These are phyloP conservation scores for Thelonectria discophora DNA, from an alignment of 2,329 filamentous ascomycete species.

Conservation along the genomic window DNA sequence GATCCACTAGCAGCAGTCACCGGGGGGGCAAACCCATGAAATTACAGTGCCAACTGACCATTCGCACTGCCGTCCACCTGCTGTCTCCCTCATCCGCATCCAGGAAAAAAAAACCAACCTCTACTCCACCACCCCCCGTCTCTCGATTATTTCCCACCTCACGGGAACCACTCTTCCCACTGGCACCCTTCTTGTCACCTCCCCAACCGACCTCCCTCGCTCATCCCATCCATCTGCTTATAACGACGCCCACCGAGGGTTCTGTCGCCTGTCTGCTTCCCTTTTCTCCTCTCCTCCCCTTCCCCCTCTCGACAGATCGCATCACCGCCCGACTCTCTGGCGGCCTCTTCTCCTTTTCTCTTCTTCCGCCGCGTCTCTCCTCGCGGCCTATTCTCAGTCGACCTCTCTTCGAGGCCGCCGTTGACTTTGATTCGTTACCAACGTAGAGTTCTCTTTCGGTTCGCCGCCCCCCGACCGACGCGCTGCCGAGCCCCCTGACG, in stretches of 20 bases:
- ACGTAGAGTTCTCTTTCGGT: conserved; percentile 11
- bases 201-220: conserved; percentile 7
- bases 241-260: conserved; percentile 29
- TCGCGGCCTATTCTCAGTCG: conserved; percentile 1
- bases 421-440: background rate
- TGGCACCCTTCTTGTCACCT: conserved; percentile 18
- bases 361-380: conserved; percentile 7
- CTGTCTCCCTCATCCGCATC: conserved; percentile 9
- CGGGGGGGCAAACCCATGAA: conserved; percentile 1
- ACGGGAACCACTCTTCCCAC: conserved; percentile 36
- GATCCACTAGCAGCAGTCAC: conserved; percentile 11
- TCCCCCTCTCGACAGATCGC: conserved; percentile 14
- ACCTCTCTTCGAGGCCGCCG: conserved; percentile 12
- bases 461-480: conserved; percentile 23
- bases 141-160: conserved; percentile 32
- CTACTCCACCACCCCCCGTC: conserved; percentile 30
- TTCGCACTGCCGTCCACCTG: conserved; percentile 5
- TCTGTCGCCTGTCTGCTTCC: conserved; percentile 33
- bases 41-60: conserved; percentile 12
- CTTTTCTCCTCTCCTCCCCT: conserved; percentile 25
- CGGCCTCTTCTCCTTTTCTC: conserved; percentile 8
- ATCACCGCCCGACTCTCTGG: conserved; percentile 9
- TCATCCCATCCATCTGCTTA: conserved; percentile 5
- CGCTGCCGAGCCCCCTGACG: conserved; percentile 32
- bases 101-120: conserved; percentile 36